Conservation (phyloP, 1,284 basidiomycete species). For the Xanthoconium separans region DNA sequence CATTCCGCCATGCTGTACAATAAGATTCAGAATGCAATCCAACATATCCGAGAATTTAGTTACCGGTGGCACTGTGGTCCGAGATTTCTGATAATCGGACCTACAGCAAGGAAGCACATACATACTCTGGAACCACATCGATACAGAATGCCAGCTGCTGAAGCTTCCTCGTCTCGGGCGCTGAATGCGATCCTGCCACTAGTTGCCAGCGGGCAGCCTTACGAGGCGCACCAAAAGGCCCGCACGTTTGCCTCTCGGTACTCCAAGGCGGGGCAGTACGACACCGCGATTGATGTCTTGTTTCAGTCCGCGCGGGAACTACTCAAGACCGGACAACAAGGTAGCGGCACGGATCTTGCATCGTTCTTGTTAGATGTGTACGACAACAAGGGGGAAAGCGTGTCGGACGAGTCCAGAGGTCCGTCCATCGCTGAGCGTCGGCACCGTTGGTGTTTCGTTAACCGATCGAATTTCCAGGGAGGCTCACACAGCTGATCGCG, state of each 20-base stretch:
- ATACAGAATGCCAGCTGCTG: conserved; percentile 27
- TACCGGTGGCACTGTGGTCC: not conserved
- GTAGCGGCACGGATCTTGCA: conserved; percentile 83
- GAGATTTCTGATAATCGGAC: conserved; percentile 26
- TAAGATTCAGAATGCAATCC: not conserved
- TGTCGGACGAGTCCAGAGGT: conserved; percentile 77
- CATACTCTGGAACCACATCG: conserved; percentile 4
- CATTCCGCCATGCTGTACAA: conserved; percentile 1
- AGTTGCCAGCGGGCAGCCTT: conserved; percentile 67
- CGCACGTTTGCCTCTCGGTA: conserved; percentile 91
- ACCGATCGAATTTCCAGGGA: conserved; percentile 44
- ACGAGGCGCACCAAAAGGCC: conserved; percentile 94
- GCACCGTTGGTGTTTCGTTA: not conserved
- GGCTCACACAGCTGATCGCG: conserved; percentile 80
- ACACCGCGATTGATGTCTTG: conserved; percentile 84
- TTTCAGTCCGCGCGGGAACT: conserved; percentile 84
- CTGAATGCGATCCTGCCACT: conserved; percentile 76
- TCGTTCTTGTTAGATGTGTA: conserved; percentile 81
- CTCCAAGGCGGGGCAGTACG: conserved; percentile 72
- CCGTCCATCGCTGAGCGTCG: not conserved
- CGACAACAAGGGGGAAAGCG: conserved; percentile 62
- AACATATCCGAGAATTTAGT: not conserved
- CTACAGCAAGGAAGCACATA: not conserved
- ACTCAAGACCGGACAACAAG: conserved; percentile 83
- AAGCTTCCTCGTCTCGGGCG: conserved; percentile 56